These are phyloP conservation scores for Cocos nucifera DNA, from an alignment of 176 grass and related monocot genomes.

Conservation along the genomic window DNA sequence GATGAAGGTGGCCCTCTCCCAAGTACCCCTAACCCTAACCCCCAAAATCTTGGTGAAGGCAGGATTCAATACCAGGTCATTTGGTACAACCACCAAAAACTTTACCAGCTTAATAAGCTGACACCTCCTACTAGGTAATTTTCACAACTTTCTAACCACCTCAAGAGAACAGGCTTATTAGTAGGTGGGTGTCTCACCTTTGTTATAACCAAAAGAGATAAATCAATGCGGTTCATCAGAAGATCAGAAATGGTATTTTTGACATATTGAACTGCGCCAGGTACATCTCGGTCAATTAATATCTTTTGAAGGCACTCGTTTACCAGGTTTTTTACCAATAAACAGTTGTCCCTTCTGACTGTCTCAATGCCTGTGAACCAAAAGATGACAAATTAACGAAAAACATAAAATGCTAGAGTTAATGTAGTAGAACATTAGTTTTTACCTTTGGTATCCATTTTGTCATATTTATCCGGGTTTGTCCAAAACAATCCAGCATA, in stretches of 20 bases:
- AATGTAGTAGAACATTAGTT: neutral
- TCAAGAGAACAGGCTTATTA: no score
- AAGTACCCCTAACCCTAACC: no score
- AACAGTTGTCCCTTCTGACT: constrained; percentile 97
- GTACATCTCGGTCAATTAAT: constrained; percentile 77
- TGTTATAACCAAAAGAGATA: constrained; percentile 99
- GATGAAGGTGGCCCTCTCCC: no score
- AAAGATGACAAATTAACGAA: constrained; percentile 24
- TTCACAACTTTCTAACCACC: no score
- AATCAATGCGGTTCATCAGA: constrained; percentile 90
- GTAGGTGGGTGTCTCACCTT: constrained; percentile 38
- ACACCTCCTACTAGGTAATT: no score
- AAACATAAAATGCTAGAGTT: neutral
- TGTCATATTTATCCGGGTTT: constrained; percentile 95
- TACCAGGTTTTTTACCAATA: constrained; percentile 95
- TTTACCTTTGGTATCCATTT: constrained; percentile 99
- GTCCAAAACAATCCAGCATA: constrained; percentile 99
- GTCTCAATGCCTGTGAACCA: constrained; percentile 73
- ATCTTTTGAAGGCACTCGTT: constrained; percentile 97
- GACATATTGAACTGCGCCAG: constrained; percentile 91
- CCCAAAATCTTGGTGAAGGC: no score
- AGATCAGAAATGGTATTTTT: constrained; percentile 99
- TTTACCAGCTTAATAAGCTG: no score
- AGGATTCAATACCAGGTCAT: no score
- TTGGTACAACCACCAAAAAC: no score